Base-by-base conservation (phyloP, 176 grass and related monocot genomes). In the Zea luxurians region DNA sequence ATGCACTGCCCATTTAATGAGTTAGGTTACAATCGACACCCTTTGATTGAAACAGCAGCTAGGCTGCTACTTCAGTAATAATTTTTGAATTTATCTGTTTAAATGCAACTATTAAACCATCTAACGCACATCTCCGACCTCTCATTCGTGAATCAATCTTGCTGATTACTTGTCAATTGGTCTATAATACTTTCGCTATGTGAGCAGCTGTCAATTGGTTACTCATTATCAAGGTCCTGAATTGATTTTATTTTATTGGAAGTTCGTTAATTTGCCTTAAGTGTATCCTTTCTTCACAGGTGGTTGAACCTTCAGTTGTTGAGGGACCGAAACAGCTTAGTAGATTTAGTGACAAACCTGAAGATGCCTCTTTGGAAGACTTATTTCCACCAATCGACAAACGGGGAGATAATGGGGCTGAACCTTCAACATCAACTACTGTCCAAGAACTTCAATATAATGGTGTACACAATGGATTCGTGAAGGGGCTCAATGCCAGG, bases 291-390 rank as follows among this genome's bases (percentile, higher is more conserved):
- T 54, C 5, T 67, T 78, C 16, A 43, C 77, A 99, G 92, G 82
- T 90, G 46, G 70, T 50, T 64, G 92, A 81, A 76, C 83, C 83
- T 82, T 85, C 81, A 78, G 48, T 61, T 75, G 58, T 60, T 83
- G 83, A 86, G 35, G 84, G 71, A 61, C 63, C 27, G 61, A 75
- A 84, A 65, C 83, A 83, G 72, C 74, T 99, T 49, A 91, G 83
- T 64, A 91, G 90, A 80, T 99, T 99, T 85, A 95, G 96, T 61
- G 96, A 99, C 52, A 90, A 90, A 62, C 91, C 96, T 80, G 86
- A 67, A 75, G 96, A 99, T 76, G 89, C 95, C 65, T 89, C 88
- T 8, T 80, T 99, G 2, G 96, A 99, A 43, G 96, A 99, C 82
- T 83, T 99, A 84, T 99, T 99, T 88, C 96, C 81, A 59, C 88